phyloP scores from a whole-genome alignment of 306 rosid species.

The Trichosanthes truncata region DNA sequence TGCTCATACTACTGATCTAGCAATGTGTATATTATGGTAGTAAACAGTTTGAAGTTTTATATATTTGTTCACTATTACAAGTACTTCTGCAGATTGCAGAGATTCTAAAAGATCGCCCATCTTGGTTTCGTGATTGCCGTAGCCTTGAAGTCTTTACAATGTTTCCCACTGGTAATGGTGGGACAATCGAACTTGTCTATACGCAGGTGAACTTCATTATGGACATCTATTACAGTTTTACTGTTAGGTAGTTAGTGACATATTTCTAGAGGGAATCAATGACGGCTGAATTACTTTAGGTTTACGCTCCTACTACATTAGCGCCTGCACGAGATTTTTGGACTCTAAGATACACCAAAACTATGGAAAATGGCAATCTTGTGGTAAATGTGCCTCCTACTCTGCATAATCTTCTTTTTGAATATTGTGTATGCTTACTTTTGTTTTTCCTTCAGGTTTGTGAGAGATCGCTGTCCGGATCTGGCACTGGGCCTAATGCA shows the following conservation, averaged over 20 bases:
- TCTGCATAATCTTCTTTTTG: background rate
- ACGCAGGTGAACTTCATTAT: constrained; percentile 51
- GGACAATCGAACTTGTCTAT: constrained; percentile 82
- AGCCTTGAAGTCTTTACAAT: constrained; percentile 81
- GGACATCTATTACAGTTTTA: background rate
- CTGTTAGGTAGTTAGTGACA: background rate
- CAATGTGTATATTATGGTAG: background rate
- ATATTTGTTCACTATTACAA: background rate
- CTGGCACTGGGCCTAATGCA: constrained; percentile 74
- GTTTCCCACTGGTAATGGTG: constrained; percentile 89
- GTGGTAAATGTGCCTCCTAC: constrained; percentile 41
- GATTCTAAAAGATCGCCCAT: constrained; percentile 95
- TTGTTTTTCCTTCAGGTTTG: constrained; percentile 43
- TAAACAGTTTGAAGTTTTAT: background rate
- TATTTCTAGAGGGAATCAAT: background rate
- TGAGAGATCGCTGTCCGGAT: constrained; percentile 90
- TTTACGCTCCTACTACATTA: constrained; percentile 82
- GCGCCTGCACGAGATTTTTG: constrained; percentile 98
- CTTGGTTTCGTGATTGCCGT: constrained; percentile 98
- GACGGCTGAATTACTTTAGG: constrained; percentile 29
- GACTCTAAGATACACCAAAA: constrained; percentile 90
- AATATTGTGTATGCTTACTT: background rate
- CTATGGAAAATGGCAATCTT: constrained; percentile 79
- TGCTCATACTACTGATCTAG: background rate
- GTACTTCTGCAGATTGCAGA: constrained; percentile 57